Evolutionary conservation across 1,284 basidiomycete species (phyloP).

Genomic region (Macrocystidia cucumis): DNA sequence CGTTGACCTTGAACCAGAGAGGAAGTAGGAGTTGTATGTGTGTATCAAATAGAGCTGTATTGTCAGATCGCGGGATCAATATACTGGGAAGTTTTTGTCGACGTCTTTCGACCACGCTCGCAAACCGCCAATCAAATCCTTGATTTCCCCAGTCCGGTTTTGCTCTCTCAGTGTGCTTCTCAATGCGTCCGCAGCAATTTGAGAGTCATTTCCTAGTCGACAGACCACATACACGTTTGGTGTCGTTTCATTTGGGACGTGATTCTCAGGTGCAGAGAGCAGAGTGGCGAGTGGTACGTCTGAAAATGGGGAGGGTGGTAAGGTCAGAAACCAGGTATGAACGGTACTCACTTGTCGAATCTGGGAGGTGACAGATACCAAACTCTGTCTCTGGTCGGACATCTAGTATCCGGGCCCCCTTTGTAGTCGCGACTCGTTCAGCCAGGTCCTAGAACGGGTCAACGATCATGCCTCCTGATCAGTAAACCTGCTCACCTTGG

Average conservation of each 20-base stretch:
- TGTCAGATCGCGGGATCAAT: too few species aligned
- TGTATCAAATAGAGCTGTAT: too few species aligned
- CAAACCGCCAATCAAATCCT: slow-evolving; percentile 76
- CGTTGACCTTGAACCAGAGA: too few species aligned
- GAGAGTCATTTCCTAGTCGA: slow-evolving; percentile 90
- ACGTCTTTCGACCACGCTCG: slow-evolving; percentile 69
- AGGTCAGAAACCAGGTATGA: slow-evolving; percentile 2
- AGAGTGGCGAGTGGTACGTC: slow-evolving; percentile 64
- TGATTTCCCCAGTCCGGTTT: slow-evolving; percentile 28
- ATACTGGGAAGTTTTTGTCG: slow-evolving; percentile 71
- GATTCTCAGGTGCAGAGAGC: slow-evolving; percentile 44
- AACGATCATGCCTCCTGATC: too few species aligned
- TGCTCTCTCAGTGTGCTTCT: slow-evolving; percentile 21
- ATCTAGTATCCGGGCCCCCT: slow-evolving; percentile 58
- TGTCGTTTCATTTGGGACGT: slow-evolving; percentile 20
- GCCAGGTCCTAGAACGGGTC: slow-evolving; percentile 32
- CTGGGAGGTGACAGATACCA: slow-evolving; percentile 77
- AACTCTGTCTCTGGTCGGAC: slow-evolving; percentile 81
- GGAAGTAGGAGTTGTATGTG: too few species aligned
- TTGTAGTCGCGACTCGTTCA: slow-evolving; percentile 22
- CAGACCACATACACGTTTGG: slow-evolving; percentile 62
- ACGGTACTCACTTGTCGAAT: slow-evolving; percentile 60
- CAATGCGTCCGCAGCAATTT: slow-evolving; percentile 73
- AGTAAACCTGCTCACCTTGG: slow-evolving; percentile 33
- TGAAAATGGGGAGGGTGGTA: slow-evolving; percentile 23